Conservation (phyloP, 2,329 filamentous ascomycete species). For the Zalaria sp. region DNA sequence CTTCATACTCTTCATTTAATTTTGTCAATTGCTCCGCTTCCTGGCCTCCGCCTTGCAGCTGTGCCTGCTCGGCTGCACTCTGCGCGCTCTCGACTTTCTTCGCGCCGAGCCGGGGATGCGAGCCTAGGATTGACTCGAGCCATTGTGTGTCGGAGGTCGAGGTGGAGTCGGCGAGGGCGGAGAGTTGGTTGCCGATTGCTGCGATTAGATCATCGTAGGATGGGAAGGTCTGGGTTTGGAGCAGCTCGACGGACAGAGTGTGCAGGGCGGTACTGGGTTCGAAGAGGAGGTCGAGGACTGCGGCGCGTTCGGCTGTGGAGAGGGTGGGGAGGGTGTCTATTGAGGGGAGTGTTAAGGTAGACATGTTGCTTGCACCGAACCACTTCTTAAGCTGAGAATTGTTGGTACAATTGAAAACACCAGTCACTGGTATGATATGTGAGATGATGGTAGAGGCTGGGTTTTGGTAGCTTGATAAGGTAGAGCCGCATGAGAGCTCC, state of each 20-base stretch:
- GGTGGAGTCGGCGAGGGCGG: conserved; percentile 39
- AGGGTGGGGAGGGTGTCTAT: conserved; percentile 42
- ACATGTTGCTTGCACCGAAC: neutral
- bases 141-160: conserved; percentile 37
- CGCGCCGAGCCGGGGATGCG: conserved; percentile 72
- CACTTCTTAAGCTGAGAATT: too few species aligned
- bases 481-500: too few species aligned
- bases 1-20: conserved; percentile 69
- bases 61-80: conserved; percentile 69
- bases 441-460: too few species aligned
- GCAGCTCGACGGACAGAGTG: conserved; percentile 51
- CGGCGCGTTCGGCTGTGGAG: conserved; percentile 38
- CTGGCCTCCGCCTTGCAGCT: conserved; percentile 42
- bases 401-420: too few species aligned
- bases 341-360: conserved; percentile 36
- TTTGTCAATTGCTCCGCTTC: conserved; percentile 42
- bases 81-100: conserved; percentile 70
- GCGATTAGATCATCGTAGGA: conserved; percentile 59
- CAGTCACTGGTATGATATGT: too few species aligned
- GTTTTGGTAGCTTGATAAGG: too few species aligned
- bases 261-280: conserved; percentile 69
- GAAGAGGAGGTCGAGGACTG: conserved; percentile 64
- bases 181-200: conserved; percentile 49
- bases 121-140: conserved; percentile 60
- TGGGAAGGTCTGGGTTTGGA: conserved; percentile 45